Base-by-base conservation (phyloP, 2,329 filamentous ascomycete genomes). In the Fusarium austroafricanum region DNA sequence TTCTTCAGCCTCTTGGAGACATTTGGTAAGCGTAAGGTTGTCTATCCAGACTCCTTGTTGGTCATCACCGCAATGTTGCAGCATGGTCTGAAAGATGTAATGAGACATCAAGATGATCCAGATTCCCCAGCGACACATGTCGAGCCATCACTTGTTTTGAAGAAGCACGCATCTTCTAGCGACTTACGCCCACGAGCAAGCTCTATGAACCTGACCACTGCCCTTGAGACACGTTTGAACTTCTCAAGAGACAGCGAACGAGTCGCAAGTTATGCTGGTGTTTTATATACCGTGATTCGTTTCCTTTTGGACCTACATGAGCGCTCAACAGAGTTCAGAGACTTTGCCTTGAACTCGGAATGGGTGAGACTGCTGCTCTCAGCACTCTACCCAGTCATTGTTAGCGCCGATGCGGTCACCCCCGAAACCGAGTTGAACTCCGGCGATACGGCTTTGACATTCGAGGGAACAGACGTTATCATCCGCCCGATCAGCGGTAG, bases 381-480 rank as follows among this genome's bases (percentile, higher is more conserved):
- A 35, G 90, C 93, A 14, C 82, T 98, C 4, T 99, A 96, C 75
- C 94, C 96, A 3, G 88, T 96, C 18, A 87, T 97, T 49, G 94
- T 97, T 26, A 95, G 93, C 71, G 90, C 92, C 14, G 93, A 97
- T 78, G 86, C 90, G 21, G 90, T 97, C 38, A 91, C 88, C 55
- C 90, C 96, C 0, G 92, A 96, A 72, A 92, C 90, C 1, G 96
- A 99, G 77, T 81, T 98, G n/a, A 89, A 93, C 71, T 94, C 93
- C 17, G 87, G 91, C 71, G 91, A 94, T 69, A 92, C 92, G 12
- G 87, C 89, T 2, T 85, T 97, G 58, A 95, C 89, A 1, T 97
- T 97, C 70, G 93, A 96, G 70, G 93, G 93, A 2, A 89, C 90
- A 43, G 93, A 95, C 78, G 91, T 97, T 2, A 91, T 94, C 23